phyloP scores from a whole-genome alignment of 208 protist genomes.

The Plasmodiophora brassicae region DNA sequence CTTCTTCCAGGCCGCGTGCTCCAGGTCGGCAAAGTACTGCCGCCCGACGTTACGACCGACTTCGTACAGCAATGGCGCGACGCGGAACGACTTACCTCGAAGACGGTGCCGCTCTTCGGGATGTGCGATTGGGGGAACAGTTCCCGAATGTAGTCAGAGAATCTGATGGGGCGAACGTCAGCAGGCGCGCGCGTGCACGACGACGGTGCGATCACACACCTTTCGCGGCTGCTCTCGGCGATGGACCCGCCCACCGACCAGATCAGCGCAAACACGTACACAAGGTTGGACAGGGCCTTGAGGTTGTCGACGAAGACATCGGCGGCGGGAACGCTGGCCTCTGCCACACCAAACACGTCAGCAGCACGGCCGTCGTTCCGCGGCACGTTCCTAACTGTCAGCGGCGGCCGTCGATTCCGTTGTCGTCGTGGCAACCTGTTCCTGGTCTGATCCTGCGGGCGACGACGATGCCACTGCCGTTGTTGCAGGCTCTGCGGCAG shows the following conservation, averaged over 20 bases:
- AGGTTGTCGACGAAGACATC: conserved; percentile 60
- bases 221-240: conserved; percentile 70
- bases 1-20: conserved; percentile 36
- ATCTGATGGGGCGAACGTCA: not conserved
- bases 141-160: not conserved
- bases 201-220: conserved; percentile 71
- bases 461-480: too few relatives aligned
- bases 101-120: conserved; percentile 20
- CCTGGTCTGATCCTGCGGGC: too few relatives aligned
- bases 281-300: conserved; percentile 75
- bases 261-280: conserved; percentile 87
- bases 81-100: conserved; percentile 12
- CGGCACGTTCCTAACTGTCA: too few relatives aligned
- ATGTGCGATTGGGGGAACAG: not conserved
- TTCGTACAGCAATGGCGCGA: not conserved
- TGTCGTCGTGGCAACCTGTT: too few relatives aligned
- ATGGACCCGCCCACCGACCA: conserved; percentile 92
- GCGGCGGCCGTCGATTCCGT: too few relatives aligned
- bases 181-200: not conserved
- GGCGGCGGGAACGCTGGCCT: too few relatives aligned
- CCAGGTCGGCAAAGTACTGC: conserved; percentile 67
- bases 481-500: too few relatives aligned
- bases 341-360: too few relatives aligned
- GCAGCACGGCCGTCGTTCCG: too few relatives aligned
- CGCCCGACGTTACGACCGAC: not conserved